Base-by-base conservation (phyloP, 2,329 filamentous ascomycete species). In the Dactylellina drechsleri region DNA sequence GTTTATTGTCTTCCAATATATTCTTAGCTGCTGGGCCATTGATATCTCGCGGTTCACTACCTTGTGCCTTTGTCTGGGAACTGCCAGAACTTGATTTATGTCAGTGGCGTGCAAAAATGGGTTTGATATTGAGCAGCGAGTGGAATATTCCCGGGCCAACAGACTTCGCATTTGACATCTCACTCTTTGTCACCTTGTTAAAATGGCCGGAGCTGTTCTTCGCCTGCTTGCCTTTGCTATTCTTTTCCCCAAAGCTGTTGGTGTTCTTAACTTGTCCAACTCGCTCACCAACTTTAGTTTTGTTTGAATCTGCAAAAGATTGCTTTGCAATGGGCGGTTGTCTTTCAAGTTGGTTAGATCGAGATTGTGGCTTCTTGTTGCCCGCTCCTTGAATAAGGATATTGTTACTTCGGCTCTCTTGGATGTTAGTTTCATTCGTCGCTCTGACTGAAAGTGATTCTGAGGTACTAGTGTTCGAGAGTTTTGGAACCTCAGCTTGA, bases 161-260 rank as follows among this genome's bases (percentile, higher is more conserved):
- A 10, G 26, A 72, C 67, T 47, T 50, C 1, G 28, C 12, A 43
- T 60, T 65, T 18, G 23, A 40, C 13, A 18, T 23, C n/a, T 60
- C 67, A 41, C 53, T 56, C 26, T 59, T 65, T 16, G 12, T 50
- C 41, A 43, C 20, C 53, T 60, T 65, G 50, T n/a, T 49, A 28
- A 53, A 65, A 41, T 60, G 54, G 10, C 23, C 31, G 40, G 67
- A 72, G 16, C 20, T 13, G 36, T 23, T 66, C 28, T 66, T 72
- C 20, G 26, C 20, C 20, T 72, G 67, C 31, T 41, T 65, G 5
- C 20, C 18, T 31, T 41, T 66, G 13, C 31, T 66, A 18, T 18
- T 12, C 53, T 40, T 65, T n/a, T 56, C 66, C 3, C 60, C 40
- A 13, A 16, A n/a, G 23, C 45, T 60, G 18, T 18, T 60, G 3